Evolutionary conservation across 192 early-diverging fungal genomes (phyloP).

Genomic region (Chytriomyces sp.): DNA sequence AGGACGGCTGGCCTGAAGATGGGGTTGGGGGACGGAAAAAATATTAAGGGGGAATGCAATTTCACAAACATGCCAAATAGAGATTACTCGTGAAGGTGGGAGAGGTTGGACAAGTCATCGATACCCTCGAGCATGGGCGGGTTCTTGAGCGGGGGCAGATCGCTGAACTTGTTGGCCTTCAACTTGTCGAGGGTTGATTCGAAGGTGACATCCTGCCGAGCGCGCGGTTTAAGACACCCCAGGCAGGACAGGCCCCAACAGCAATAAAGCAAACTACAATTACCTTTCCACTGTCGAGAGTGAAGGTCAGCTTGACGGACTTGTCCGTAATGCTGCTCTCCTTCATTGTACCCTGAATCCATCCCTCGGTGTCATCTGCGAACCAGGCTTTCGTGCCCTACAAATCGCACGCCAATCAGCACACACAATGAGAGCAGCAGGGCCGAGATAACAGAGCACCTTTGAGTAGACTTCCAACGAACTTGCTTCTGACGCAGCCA

Average conservation of each 20-base stretch:
- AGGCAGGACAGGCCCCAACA: background rate
- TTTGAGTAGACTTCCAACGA: constrained; percentile 34
- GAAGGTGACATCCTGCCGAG: constrained; percentile 71
- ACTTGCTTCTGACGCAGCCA: constrained; percentile 4
- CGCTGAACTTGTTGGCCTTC: constrained; percentile 64
- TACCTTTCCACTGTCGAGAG: constrained; percentile 61
- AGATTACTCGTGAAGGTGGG: constrained; percentile 92
- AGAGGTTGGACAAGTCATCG: constrained; percentile 93
- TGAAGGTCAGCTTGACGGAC: constrained; percentile 69
- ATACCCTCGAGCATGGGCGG: constrained; percentile 81
- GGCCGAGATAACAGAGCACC: background rate
- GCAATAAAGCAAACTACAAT: constrained; percentile 50
- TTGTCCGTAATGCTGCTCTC: constrained; percentile 53
- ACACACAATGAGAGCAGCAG: background rate
- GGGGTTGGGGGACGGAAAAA: background rate
- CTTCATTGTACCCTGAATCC: constrained; percentile 72
- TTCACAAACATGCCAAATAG: background rate
- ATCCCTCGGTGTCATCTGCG: constrained; percentile 82
- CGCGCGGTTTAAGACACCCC: background rate
- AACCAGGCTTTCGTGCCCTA: constrained; percentile 81
- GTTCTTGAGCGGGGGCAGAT: constrained; percentile 91
- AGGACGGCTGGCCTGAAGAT: constrained; percentile 73
- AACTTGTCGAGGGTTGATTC: constrained; percentile 75
- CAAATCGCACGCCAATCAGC: background rate
- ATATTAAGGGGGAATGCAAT: background rate